A percentile compares a stretch with the other conserved stretches of the same genome.
phyloP scores from a whole-genome alignment of 202 grass and related monocot genomes.

The Zoysia matrella region DNA sequence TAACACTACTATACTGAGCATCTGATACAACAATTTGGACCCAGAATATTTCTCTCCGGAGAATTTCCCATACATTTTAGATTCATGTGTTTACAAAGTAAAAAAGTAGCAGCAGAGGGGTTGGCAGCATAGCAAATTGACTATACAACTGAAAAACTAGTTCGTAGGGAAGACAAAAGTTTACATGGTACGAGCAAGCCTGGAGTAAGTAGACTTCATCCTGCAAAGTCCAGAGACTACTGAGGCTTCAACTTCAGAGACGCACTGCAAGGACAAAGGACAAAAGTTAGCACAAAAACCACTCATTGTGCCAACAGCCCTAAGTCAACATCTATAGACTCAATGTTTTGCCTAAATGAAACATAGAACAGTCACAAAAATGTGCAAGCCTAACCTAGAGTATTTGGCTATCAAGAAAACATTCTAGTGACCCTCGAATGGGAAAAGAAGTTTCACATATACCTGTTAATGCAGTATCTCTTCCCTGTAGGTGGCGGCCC shows the following conservation, averaged over 20 bases:
- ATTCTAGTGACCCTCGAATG: no score
- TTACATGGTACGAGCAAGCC: neutral
- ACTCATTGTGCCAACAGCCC: neutral
- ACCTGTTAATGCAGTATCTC: no score
- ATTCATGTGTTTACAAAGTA: neutral
- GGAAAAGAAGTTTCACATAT: neutral
- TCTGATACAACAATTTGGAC: no score
- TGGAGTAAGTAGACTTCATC: neutral
- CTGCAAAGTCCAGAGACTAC: no score
- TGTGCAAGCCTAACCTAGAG: neutral
- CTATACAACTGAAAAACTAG: neutral
- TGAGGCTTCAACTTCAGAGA: neutral
- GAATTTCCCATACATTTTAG: neutral
- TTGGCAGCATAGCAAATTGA: neutral
- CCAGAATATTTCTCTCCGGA: neutral
- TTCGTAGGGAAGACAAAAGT: neutral
- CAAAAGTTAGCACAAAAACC: neutral
- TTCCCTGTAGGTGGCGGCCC: conserved; percentile 71
- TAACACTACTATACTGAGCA: no score
- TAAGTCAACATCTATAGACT: neutral
- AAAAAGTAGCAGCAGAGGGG: neutral
- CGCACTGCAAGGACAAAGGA: neutral
- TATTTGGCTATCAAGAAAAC: neutral
- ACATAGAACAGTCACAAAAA: neutral
- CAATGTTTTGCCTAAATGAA: neutral